These are phyloP conservation scores for Sarocladium oryzae DNA, from an alignment of 2,329 filamentous ascomycete species.

Conservation along the genomic window DNA sequence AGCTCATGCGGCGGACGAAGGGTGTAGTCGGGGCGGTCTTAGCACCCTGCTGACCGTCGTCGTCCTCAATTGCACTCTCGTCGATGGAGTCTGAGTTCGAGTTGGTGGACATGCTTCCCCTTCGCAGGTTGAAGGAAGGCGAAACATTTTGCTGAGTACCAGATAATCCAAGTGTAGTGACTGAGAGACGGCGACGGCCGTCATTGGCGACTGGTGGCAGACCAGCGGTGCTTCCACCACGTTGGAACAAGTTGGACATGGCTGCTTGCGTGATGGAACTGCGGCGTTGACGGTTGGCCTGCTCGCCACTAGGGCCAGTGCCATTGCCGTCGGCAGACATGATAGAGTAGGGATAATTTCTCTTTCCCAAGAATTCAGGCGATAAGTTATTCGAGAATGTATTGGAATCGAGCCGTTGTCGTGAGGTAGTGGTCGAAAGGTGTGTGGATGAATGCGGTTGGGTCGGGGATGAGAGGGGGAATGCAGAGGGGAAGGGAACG, in stretches of 20 bases:
- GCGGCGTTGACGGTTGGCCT: slow-evolving; percentile 42
- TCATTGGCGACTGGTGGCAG: slow-evolving; percentile 37
- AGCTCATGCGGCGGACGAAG: slow-evolving; percentile 81
- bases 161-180: slow-evolving; percentile 68
- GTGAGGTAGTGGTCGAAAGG: background rate
- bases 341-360: slow-evolving; percentile 11
- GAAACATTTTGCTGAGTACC: slow-evolving; percentile 58
- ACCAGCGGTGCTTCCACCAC: slow-evolving; percentile 39
- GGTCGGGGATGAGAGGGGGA: background rate
- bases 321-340: slow-evolving; percentile 28
- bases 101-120: slow-evolving; percentile 64
- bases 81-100: slow-evolving; percentile 55
- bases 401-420: background rate
- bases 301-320: slow-evolving; percentile 21
- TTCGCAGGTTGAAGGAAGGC: slow-evolving; percentile 43
- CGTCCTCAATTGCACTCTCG: slow-evolving; percentile 68
- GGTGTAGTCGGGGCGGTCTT: slow-evolving; percentile 63
- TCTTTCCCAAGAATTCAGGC: background rate
- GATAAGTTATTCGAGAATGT: background rate
- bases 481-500: background rate
- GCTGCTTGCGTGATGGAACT: slow-evolving; percentile 52
- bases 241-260: slow-evolving; percentile 52
- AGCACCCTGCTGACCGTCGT: slow-evolving; percentile 44
- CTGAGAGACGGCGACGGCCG: slow-evolving; percentile 63
- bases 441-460: too few species aligned